Conservation (phyloP, 345 rosid genomes). For the Laguncularia racemosa region DNA sequence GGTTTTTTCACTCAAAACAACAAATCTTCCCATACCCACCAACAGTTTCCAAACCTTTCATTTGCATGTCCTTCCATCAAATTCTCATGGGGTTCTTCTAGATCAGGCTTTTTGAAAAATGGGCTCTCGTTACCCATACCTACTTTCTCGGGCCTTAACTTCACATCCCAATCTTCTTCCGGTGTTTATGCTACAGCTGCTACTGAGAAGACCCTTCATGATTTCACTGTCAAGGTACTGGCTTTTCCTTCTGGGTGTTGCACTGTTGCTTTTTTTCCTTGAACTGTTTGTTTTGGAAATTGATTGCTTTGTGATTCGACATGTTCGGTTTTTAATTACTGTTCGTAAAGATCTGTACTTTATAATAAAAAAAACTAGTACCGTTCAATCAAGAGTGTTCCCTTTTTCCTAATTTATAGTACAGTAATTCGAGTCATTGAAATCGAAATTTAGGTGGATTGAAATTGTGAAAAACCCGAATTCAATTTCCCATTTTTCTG, state of each 20-base stretch:
- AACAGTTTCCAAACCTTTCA: slow-evolving; percentile 17
- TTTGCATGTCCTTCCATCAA: slow-evolving; percentile 28
- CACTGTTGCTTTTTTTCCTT: too few species aligned
- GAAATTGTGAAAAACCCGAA: too few species aligned
- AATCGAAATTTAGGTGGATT: too few species aligned
- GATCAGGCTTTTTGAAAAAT: slow-evolving; percentile 35
- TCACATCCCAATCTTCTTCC: slow-evolving; percentile 27
- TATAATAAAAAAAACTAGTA: too few species aligned
- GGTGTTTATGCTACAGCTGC: slow-evolving; percentile 63
- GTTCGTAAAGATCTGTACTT: too few species aligned
- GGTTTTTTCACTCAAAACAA: slow-evolving; percentile 15
- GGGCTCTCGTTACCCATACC: slow-evolving; percentile 38
- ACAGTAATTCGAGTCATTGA: too few species aligned
- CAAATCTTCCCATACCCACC: slow-evolving; percentile 12
- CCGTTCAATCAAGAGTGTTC: too few species aligned
- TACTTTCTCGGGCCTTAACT: slow-evolving; percentile 20
- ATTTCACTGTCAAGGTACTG: slow-evolving; percentile 71
- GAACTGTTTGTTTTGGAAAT: neutral
- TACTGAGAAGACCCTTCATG: slow-evolving; percentile 58
- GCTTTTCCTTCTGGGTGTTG: too few species aligned
- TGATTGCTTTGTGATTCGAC: too few species aligned
- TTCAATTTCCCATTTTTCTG: too few species aligned
- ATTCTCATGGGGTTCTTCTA: slow-evolving; percentile 38
- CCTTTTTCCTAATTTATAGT: too few species aligned
- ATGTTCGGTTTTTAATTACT: too few species aligned